These are phyloP conservation scores for Geranium incanum DNA, from an alignment of 441 rosid species.

Conservation along the genomic window DNA sequence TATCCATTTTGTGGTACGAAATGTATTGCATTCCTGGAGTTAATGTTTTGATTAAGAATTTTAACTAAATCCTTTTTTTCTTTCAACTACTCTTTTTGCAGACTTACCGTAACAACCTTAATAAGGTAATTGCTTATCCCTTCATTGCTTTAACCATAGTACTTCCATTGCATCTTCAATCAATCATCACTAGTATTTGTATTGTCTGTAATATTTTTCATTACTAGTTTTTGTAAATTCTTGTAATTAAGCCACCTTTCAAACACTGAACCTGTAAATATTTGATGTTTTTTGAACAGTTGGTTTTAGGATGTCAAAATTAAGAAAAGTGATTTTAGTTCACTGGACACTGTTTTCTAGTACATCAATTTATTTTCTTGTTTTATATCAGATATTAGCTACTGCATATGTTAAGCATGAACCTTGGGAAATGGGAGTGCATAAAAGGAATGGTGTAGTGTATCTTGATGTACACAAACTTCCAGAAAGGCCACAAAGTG, in stretches of 20 bases:
- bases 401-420: conserved; percentile 77
- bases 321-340: neutral
- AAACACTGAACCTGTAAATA: neutral
- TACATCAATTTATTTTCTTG: conserved; percentile 15
- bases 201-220: neutral
- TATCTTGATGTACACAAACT: conserved; percentile 91
- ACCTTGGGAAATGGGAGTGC: conserved; percentile 99
- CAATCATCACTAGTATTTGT: neutral
- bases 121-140: conserved; percentile 51
- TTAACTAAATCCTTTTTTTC: conserved; percentile 21
- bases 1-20: conserved; percentile 91
- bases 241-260: neutral
- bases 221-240: neutral
- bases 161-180: neutral
- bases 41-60: conserved; percentile 18
- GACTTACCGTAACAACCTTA: conserved; percentile 90
- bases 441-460: conserved; percentile 85
- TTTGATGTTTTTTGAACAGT: neutral
- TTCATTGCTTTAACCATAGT: conserved; percentile 1
- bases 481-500: conserved; percentile 76
- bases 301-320: neutral
- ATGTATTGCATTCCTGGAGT: conserved; percentile 15
- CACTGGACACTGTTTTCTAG: conserved; percentile 1
- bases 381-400: conserved; percentile 56
- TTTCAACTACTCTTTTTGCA: conserved; percentile 26